Base-by-base conservation (phyloP, 805 yeast genomes). In the Candida sakaeoensis region DNA sequence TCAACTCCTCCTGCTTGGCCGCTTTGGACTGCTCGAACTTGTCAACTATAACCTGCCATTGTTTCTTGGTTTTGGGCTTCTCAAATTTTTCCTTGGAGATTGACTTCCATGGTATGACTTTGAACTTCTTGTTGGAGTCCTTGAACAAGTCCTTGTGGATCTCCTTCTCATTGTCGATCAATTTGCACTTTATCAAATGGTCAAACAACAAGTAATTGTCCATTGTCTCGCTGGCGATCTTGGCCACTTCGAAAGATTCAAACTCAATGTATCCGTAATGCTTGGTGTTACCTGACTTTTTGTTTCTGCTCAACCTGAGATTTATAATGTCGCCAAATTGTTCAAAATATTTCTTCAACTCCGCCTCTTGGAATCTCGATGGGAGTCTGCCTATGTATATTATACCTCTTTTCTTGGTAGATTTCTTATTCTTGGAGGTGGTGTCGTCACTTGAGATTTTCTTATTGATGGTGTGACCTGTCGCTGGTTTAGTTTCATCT, bases 231-330 rank as follows among this genome's bases (percentile, higher is more conserved):
- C 85, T 85, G 3, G 96, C 99, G 45, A 89, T 72, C 50, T 79
- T 75, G 33, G 98, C 97, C 41, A 85, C 95, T 35, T 81, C 86
- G 27, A 60, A 57, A 40, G 79, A 72, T 30, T 74, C 76, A 55
- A 91, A 93, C 63, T 93, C 96, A 33, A 93, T 68, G 61, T 87
- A 91, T 5, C 89, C 98, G 61, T 80, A 91, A 60, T 89, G 97
- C 65, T 88, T 90, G 12, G 95, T 81, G 40, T 81, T 79, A 33
- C 98, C 98, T 5, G 95, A 82, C 55, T 82, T 84, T 62, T 85
- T 89, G 68, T 86, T 91, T 58, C 97, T 79, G 32, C 96, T 86
- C 39, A 93, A 64, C 51, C 90, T 80, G 41, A 89, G 73, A 50
- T 87, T 80, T 33, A 79, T 71, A 43, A 93, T 81, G 28, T 77